Percentiles rank a stretch among this genome's conserved stretches.
phyloP scores from a whole-genome alignment of 1,284 basidiomycete species.

The Amylostereum chailletii region DNA sequence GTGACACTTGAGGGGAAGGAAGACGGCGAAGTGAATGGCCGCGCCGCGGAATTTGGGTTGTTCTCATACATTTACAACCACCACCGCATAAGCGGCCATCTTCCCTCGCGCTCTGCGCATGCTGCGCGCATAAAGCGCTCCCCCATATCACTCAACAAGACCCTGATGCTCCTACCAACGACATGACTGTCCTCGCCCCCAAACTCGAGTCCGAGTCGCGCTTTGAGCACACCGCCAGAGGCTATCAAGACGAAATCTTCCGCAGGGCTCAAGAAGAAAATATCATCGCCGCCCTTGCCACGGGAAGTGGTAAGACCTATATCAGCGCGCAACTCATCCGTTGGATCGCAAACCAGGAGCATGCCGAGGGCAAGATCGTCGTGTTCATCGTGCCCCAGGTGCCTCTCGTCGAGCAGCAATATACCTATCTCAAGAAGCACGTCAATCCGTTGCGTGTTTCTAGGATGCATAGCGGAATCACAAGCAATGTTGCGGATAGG shows the following conservation, averaged over 20 bases:
- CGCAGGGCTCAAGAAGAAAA: constrained; percentile 60
- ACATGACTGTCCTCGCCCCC: no score
- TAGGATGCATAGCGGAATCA: constrained; percentile 60
- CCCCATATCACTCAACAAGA: neutral
- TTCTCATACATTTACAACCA: no score
- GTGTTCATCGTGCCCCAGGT: constrained; percentile 79
- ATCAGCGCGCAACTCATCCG: constrained; percentile 73
- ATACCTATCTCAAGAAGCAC: constrained; percentile 54
- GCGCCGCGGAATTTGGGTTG: no score
- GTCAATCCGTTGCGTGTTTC: constrained; percentile 51
- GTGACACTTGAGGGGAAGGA: no score
- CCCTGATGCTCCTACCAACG: neutral
- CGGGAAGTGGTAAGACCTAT: constrained; percentile 77
- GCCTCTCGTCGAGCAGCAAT: constrained; percentile 75
- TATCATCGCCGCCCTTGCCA: constrained; percentile 71
- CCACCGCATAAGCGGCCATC: no score
- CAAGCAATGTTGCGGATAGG: constrained; percentile 62
- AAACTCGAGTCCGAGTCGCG: no score
- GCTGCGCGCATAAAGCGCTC: no score
- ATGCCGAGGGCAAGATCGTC: constrained; percentile 40
- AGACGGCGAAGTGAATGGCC: neutral
- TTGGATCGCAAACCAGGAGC: constrained; percentile 52
- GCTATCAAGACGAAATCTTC: constrained; percentile 72
- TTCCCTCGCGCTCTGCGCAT: no score
- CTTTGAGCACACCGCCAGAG: constrained; percentile 33